Percentiles rank a stretch among this genome's conserved stretches.
These are phyloP conservation scores for Debaryomyces hansenii DNA, from an alignment of 805 yeast genomes.

Conservation along the genomic window DNA sequence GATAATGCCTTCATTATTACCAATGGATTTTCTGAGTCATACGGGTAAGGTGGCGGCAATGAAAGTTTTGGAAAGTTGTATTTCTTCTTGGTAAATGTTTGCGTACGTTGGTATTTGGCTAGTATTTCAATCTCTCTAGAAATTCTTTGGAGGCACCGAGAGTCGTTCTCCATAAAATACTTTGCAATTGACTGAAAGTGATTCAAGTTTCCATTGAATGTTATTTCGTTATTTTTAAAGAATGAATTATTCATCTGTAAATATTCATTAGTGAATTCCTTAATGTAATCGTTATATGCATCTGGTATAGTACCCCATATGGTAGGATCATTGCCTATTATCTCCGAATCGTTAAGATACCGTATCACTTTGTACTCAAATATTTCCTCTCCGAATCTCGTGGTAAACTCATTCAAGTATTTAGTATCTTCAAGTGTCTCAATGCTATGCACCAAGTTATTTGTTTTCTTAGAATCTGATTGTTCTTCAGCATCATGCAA, in stretches of 20 bases:
- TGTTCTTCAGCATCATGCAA: conserved; percentile 8
- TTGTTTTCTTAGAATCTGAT: neutral
- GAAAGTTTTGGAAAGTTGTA: conserved; percentile 10
- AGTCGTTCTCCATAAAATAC: conserved; percentile 8
- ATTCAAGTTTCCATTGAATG: conserved; percentile 4
- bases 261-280: conserved; percentile 6
- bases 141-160: conserved; percentile 8
- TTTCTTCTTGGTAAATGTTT: conserved; percentile 2
- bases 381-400: conserved; percentile 13
- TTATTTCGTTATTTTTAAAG: neutral
- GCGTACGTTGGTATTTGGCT: conserved; percentile 2
- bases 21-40: conserved; percentile 5
- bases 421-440: neutral
- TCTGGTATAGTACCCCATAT: conserved; percentile 6
- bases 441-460: neutral
- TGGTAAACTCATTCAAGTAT: conserved; percentile 3
- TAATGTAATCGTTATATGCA: conserved; percentile 7
- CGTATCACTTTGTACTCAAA: conserved; percentile 11
- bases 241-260: neutral
- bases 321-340: conserved; percentile 7
- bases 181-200: conserved; percentile 6
- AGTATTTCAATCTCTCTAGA: conserved; percentile 7
- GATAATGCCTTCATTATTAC: conserved; percentile 6
- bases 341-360: conserved; percentile 11
- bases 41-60: conserved; percentile 8